Evolutionary conservation across 305 asterid species (phyloP).

Genomic region (Striga hermonthica): DNA sequence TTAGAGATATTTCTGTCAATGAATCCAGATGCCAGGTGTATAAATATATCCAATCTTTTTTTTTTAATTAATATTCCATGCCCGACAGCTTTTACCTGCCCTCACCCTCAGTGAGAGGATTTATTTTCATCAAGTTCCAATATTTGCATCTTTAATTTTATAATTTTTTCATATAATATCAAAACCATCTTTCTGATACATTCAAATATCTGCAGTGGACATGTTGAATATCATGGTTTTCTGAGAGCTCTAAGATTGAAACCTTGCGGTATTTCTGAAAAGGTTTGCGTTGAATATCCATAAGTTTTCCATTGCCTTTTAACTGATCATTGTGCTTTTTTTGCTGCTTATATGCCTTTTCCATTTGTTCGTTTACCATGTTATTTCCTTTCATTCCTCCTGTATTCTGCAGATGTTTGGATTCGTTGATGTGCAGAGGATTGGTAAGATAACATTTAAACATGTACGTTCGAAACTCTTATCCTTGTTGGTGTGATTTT

Average conservation of each 20-base stretch:
- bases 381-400: background rate
- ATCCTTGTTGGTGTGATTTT: constrained; percentile 1
- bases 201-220: constrained; percentile 54
- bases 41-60: background rate
- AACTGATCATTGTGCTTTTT: constrained; percentile 16
- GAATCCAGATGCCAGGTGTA: constrained; percentile 81
- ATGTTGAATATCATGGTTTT: constrained; percentile 64
- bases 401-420: constrained; percentile 64
- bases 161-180: constrained; percentile 20
- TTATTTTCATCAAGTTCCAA: background rate
- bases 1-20: constrained; percentile 70
- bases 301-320: constrained; percentile 9
- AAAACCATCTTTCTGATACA: constrained; percentile 31
- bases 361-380: background rate
- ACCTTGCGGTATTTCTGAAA: constrained; percentile 66
- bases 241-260: constrained; percentile 67
- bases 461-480: constrained; percentile 47
- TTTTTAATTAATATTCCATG: background rate
- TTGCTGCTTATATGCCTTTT: constrained; percentile 19
- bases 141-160: constrained; percentile 24
- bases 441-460: constrained; percentile 71
- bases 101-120: constrained; percentile 7
- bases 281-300: constrained; percentile 42
- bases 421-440: constrained; percentile 69
- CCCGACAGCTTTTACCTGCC: constrained; percentile 7